Conservation (phyloP, 1,284 basidiomycete species). For the Mycena sp. region DNA sequence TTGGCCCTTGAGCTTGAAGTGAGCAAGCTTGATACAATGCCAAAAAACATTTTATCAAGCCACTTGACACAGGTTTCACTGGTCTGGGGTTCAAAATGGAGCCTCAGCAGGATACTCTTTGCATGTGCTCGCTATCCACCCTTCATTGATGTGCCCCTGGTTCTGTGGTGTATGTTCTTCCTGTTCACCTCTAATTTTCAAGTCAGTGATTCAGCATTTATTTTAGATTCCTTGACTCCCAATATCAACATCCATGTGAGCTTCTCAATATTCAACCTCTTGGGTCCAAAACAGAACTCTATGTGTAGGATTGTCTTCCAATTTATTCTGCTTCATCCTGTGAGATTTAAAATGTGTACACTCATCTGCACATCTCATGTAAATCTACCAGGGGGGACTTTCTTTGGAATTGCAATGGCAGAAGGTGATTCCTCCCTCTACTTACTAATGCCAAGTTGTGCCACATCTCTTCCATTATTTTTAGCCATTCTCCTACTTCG, state of each 20-base stretch:
- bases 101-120: slow-evolving; percentile 8
- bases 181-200: not conserved
- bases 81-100: slow-evolving; percentile 9
- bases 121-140: slow-evolving; percentile 7
- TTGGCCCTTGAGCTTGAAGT: slow-evolving; percentile 17
- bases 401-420: slow-evolving; percentile 13
- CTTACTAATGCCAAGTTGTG: not conserved
- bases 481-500: slow-evolving; percentile 13
- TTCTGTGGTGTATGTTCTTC: slow-evolving; percentile 1
- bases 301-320: not conserved
- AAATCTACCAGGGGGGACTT: not conserved
- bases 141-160: slow-evolving; percentile 12
- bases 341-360: not conserved
- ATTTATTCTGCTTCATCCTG: slow-evolving; percentile 2
- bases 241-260: not conserved
- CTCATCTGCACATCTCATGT: not conserved
- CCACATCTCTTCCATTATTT: not conserved
- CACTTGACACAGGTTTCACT: slow-evolving; percentile 1
- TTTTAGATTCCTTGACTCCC: not conserved
- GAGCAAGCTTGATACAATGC: not conserved
- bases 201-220: not conserved
- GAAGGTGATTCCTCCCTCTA: not conserved
- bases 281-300: not conserved
- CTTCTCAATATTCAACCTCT: not conserved
- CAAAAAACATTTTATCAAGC: not conserved